phyloP scores from a whole-genome alignment of 2,329 filamentous ascomycete genomes.

The Didymella lethalis region DNA sequence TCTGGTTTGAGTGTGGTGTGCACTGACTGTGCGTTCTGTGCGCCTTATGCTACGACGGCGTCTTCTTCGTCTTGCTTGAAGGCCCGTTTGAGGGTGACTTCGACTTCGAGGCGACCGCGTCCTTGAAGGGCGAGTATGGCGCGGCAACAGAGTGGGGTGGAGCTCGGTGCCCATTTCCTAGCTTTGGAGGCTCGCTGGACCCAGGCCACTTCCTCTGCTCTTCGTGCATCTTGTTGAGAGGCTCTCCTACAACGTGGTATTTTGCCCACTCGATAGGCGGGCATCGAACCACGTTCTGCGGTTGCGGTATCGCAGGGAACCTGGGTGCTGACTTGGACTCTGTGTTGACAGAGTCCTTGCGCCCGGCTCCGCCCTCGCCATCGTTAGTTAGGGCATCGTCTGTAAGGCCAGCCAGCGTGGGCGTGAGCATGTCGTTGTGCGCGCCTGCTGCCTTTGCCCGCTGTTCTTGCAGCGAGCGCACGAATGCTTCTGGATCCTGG shows the following conservation, averaged over 20 bases:
- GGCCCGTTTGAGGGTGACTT: constrained; percentile 34
- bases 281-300: constrained; percentile 83
- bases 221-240: constrained; percentile 82
- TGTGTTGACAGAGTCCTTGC: constrained; percentile 41
- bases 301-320: constrained; percentile 74
- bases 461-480: constrained; percentile 70
- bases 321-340: constrained; percentile 25
- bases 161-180: constrained; percentile 49
- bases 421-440: constrained; percentile 46
- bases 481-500: constrained; percentile 74
- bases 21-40: constrained; percentile 15
- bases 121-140: constrained; percentile 67
- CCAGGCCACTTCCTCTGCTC: constrained; percentile 69
- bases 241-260: constrained; percentile 87
- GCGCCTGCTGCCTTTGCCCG: constrained; percentile 51
- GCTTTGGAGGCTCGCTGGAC: constrained; percentile 50
- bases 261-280: constrained; percentile 95
- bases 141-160: constrained; percentile 63
- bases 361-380: constrained; percentile 28
- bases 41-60: constrained; percentile 28
- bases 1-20: constrained; percentile 10
- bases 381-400: constrained; percentile 41
- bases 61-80: constrained; percentile 45
- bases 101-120: constrained; percentile 52
- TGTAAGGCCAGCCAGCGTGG: constrained; percentile 48